Conservation (phyloP, 202 grass and related monocot species). For the Digitaria exilis region DNA sequence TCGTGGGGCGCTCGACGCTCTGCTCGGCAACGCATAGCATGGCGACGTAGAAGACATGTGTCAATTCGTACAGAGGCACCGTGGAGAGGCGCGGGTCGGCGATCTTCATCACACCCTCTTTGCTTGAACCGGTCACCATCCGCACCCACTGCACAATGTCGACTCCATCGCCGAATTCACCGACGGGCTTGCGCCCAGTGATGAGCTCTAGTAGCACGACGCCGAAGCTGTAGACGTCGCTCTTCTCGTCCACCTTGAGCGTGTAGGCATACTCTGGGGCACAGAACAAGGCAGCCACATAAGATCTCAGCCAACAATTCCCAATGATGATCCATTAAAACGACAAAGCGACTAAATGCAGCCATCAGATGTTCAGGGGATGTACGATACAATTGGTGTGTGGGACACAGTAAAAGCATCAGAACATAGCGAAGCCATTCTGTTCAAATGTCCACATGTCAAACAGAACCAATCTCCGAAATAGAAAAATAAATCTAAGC, state of each 20-base stretch:
- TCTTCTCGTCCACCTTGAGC: slow-evolving; percentile 97
- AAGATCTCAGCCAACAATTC: slow-evolving; percentile 30
- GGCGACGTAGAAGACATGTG: slow-evolving; percentile 82
- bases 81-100: slow-evolving; percentile 54
- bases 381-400: slow-evolving; percentile 20
- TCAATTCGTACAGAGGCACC: slow-evolving; percentile 59
- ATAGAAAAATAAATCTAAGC: background rate
- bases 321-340: slow-evolving; percentile 52
- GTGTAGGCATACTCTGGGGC: slow-evolving; percentile 90
- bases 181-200: slow-evolving; percentile 64
- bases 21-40: slow-evolving; percentile 89
- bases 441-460: slow-evolving; percentile 21
- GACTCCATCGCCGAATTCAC: slow-evolving; percentile 86
- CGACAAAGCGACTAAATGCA: slow-evolving; percentile 34
- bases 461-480: background rate
- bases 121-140: slow-evolving; percentile 59
- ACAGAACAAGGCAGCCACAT: background rate
- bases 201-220: slow-evolving; percentile 80
- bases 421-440: slow-evolving; percentile 11
- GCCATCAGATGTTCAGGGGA: slow-evolving; percentile 1
- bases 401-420: slow-evolving; percentile 4
- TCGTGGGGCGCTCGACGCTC: slow-evolving; percentile 80
- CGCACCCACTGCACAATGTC: slow-evolving; percentile 97
- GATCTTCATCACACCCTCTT: slow-evolving; percentile 73
- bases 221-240: slow-evolving; percentile 92